Conservation (phyloP, 345 rosid genomes). For the Arabidopsis arenosa region DNA sequence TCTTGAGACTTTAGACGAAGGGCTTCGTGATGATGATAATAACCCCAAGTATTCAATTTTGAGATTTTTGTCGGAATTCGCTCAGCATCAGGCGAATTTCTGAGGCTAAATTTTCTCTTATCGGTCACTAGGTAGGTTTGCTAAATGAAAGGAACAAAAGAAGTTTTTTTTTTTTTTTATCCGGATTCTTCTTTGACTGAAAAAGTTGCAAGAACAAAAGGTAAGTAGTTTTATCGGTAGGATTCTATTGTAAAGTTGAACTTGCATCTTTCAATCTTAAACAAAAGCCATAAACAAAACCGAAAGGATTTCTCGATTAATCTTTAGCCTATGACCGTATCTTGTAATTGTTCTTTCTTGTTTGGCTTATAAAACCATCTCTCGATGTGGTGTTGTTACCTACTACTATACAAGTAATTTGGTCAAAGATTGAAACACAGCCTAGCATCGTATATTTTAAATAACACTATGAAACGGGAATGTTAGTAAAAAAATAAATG, state of each 20-base stretch:
- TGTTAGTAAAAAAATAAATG: no score
- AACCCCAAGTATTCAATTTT: constrained; percentile 72
- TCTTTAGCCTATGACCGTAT: background rate
- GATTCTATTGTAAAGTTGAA: constrained; percentile 35
- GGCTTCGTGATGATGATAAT: constrained; percentile 50
- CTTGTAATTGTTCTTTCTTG: background rate
- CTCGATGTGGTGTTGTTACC: background rate
- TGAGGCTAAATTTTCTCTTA: constrained; percentile 46
- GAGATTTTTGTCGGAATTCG: constrained; percentile 80
- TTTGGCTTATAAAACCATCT: background rate
- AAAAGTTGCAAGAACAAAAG: constrained; percentile 29
- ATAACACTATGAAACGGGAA: no score
- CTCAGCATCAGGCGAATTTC: constrained; percentile 73
- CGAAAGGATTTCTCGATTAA: background rate
- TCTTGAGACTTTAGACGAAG: constrained; percentile 59
- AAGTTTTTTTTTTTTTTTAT: background rate
- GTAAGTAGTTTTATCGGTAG: constrained; percentile 22
- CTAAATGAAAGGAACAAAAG: constrained; percentile 26
- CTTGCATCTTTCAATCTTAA: constrained; percentile 13
- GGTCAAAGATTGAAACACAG: background rate
- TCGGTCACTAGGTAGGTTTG: constrained; percentile 35
- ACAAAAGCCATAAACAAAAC: background rate
- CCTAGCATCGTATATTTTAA: background rate
- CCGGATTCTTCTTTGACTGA: constrained; percentile 11
- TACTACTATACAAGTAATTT: background rate